Base-by-base conservation (phyloP, 768 basidiomycete genomes). In the Chiua virens region DNA sequence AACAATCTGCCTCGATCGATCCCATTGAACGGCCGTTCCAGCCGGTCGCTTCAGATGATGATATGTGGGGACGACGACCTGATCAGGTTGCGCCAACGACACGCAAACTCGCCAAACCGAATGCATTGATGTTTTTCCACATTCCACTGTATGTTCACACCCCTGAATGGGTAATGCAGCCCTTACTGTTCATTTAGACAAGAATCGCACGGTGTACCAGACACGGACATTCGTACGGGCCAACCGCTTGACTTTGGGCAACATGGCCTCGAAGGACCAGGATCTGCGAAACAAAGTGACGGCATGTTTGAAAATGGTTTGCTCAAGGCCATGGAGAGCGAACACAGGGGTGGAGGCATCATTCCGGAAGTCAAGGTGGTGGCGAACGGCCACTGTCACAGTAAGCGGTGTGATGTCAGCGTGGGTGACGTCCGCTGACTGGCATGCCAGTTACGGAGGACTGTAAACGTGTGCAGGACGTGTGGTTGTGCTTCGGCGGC, bases 41-140 rank as follows among this genome's bases (percentile, higher is more conserved):
- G 0, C 93, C 92, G 1, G 91, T 92, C 64, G 81, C 80, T 6
- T 78, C 73, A 3, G 81, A 80, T 46, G 92, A 93, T 6, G 69
- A 75, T 44, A 65, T 82, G 42, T 92, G 88, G 89, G 68, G 70
- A 46, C 79, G 88, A 20, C 80, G 87, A 57, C 67, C 68, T 14
- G 81, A 77, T 34, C 87, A 87, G 67, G 62, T 85, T 42, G 73
- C 79, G 1, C 84, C 88, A 1, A 64, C 75, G 43, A 68, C 70
- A 21, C 70, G 72, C 60, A 76, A 75, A 49, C 75, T 94, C 3
- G 91, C 89, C 5, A 98, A 97, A 68, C 96, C 96, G 2, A 98
- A 98, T 61, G 96, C 92, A 0, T 68, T 98, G 58, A 90, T 92
- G 88, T 97, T 96, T 73, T 98, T 97, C 84, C 96, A 98, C 59